Evolutionary conservation across 1,139 yeast genomes (phyloP), one percentile per base, ranked within the genome.

Genomic region (Kluyveromyces sp.): DNA sequence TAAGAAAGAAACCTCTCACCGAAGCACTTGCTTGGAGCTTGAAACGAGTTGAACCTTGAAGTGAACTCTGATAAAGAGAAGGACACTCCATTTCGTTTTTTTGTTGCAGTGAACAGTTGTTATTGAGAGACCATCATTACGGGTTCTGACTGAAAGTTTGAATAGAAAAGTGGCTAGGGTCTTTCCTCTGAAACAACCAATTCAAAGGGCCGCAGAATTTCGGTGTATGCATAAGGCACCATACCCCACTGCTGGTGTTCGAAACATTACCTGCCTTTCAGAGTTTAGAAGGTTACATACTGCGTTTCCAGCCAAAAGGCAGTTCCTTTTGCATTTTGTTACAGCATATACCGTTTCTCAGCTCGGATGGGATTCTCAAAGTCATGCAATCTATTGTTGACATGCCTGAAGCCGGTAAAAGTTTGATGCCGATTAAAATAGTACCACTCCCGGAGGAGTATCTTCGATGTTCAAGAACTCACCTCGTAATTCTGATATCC

Each of bases 401-500:
- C 3, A 25, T 11, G 13, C 12, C 31, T 38, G 16, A 22, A 18
- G 15, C 41, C 13, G 29, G 32, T 11, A 32, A 31, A 34, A 30
- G 15, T 20, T 13, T 11, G 9, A 32, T n/a, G 12, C n/a, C 30
- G n/a, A 15, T 13, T 3, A 34, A 38, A 13, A 26, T 38, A 13
- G 30, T 38, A 30, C 22, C 29, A 25, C 69, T 85, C 9, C 87
- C 95, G 1, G 48, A 57, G 11, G 70, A 75, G 46, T 86, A 78
- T 61, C 77, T 79, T 54, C 71, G 77, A 36, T 85, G 95, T 58
- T 74, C 85, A 11, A 70, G 80, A 46, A 77, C 78, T 33, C 92
- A 84, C 53, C 66, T 92, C 37, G 78, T 88, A 34, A 69, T 74
- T 0, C 68, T 89, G 30, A 80, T 89, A 26, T 71, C 95, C 1